Evolutionary conservation across 768 basidiomycete genomes (phyloP).

Genomic region (Boletales sp.): DNA sequence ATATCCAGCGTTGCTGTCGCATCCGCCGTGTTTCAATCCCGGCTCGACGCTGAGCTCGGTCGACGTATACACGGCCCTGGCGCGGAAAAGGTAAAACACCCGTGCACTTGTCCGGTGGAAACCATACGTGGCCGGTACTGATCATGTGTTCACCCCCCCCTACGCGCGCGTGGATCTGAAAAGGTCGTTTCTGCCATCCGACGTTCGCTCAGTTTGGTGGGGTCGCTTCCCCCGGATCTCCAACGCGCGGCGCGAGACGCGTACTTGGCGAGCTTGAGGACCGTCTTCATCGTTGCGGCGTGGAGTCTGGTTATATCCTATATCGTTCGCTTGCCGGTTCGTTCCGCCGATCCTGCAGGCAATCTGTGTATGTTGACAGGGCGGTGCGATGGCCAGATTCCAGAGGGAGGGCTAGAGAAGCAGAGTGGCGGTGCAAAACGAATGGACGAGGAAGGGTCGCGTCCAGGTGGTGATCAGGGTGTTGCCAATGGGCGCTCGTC

Average conservation of each 20-base stretch:
- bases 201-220: constrained; percentile 10
- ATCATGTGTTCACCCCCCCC: too few relatives aligned
- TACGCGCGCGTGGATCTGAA: neutral
- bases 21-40: constrained; percentile 15
- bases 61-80: constrained; percentile 6
- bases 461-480: too few relatives aligned
- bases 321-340: constrained; percentile 6
- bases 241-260: constrained; percentile 7
- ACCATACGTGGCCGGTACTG: too few relatives aligned
- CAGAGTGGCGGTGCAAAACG: neutral
- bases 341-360: neutral
- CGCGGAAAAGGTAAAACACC: constrained; percentile 7
- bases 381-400: neutral
- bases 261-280: constrained; percentile 6
- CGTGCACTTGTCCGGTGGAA: too few relatives aligned
- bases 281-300: constrained; percentile 9
- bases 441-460: too few relatives aligned
- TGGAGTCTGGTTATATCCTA: constrained; percentile 3
- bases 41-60: constrained; percentile 9
- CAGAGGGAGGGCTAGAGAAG: neutral
- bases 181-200: constrained; percentile 12
- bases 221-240: constrained; percentile 9
- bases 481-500: too few relatives aligned
- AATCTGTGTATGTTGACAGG: neutral
- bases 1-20: constrained; percentile 9